These are phyloP conservation scores for Torrubiella hemipterigena DNA, from an alignment of 2,329 filamentous ascomycete genomes.

Conservation along the genomic window DNA sequence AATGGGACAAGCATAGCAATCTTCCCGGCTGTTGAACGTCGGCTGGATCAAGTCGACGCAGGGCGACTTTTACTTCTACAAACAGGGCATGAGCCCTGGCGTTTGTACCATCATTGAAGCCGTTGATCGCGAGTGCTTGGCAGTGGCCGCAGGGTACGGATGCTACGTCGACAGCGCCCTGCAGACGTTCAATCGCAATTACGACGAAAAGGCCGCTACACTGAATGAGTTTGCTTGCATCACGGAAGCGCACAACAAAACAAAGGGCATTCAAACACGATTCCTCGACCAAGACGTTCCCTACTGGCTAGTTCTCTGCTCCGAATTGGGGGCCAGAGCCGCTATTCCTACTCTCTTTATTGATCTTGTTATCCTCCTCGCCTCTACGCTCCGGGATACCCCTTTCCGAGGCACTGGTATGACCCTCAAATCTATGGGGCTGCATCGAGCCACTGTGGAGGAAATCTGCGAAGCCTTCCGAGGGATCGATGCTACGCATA, in stretches of 20 bases:
- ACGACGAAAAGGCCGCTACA: slow-evolving; percentile 3
- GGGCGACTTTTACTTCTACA: background rate
- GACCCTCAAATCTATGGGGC: slow-evolving; percentile 4
- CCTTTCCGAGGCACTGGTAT: slow-evolving; percentile 3
- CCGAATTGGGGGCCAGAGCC: slow-evolving; percentile 2
- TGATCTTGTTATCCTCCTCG: slow-evolving; percentile 6
- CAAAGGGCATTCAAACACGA: slow-evolving; percentile 6
- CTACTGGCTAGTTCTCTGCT: slow-evolving; percentile 5
- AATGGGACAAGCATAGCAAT: too few species aligned
- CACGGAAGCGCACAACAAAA: slow-evolving; percentile 6
- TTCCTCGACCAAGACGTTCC: slow-evolving; percentile 4
- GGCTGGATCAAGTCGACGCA: background rate
- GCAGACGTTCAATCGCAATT: slow-evolving; percentile 2
- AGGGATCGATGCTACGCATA: too few species aligned
- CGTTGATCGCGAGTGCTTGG: background rate
- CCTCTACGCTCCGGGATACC: slow-evolving; percentile 5
- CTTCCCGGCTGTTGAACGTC: too few species aligned
- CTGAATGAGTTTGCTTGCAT: slow-evolving; percentile 5
- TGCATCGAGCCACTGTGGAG: background rate
- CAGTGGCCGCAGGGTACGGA: background rate
- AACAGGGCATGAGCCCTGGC: background rate
- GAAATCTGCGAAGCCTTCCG: slow-evolving; percentile 1
- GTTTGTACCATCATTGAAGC: background rate
- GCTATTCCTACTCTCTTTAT: slow-evolving; percentile 4
- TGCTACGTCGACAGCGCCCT: background rate